Conservation (phyloP, 768 basidiomycete species). For the Termitomyces sp. region DNA sequence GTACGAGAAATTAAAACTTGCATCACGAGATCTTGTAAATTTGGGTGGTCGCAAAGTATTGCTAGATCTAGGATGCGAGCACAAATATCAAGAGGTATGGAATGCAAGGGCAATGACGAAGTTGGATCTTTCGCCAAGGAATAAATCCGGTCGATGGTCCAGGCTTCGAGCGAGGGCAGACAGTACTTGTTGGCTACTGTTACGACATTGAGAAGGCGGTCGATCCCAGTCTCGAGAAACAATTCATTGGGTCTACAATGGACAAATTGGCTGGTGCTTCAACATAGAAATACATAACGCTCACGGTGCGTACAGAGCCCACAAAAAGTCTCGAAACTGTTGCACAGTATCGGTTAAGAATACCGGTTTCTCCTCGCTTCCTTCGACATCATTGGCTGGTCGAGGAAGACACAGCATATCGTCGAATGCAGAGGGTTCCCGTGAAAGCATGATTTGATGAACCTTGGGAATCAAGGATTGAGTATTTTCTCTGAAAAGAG, state of each 20-base stretch:
- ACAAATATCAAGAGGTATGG: slow-evolving; percentile 29
- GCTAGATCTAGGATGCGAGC: slow-evolving; percentile 51
- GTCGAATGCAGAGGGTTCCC: slow-evolving; percentile 40
- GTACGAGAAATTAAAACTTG: slow-evolving; percentile 48
- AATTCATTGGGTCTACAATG: slow-evolving; percentile 34
- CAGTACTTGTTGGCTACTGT: slow-evolving; percentile 46
- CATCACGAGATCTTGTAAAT: slow-evolving; percentile 45
- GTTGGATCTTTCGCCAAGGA: slow-evolving; percentile 25
- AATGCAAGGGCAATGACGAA: slow-evolving; percentile 25
- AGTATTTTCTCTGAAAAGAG: not conserved
- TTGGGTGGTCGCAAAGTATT: slow-evolving; percentile 41
- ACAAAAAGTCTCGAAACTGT: slow-evolving; percentile 46
- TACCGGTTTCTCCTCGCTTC: slow-evolving; percentile 29
- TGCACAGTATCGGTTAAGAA: slow-evolving; percentile 38
- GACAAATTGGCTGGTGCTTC: not conserved
- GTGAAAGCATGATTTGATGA: slow-evolving; percentile 37
- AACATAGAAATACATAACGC: slow-evolving; percentile 7
- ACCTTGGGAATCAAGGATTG: slow-evolving; percentile 28
- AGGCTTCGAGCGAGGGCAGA: slow-evolving; percentile 39
- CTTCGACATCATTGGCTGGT: slow-evolving; percentile 21
- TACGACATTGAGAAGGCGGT: slow-evolving; percentile 44
- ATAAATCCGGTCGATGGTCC: slow-evolving; percentile 40
- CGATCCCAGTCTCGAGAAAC: slow-evolving; percentile 29
- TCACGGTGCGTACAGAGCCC: slow-evolving; percentile 48
- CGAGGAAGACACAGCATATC: slow-evolving; percentile 38